Percentiles rank a stretch among this genome's conserved stretches.
Evolutionary conservation across 1,284 basidiomycete species (phyloP).

Genomic region (Apiotrichum domesticum): DNA sequence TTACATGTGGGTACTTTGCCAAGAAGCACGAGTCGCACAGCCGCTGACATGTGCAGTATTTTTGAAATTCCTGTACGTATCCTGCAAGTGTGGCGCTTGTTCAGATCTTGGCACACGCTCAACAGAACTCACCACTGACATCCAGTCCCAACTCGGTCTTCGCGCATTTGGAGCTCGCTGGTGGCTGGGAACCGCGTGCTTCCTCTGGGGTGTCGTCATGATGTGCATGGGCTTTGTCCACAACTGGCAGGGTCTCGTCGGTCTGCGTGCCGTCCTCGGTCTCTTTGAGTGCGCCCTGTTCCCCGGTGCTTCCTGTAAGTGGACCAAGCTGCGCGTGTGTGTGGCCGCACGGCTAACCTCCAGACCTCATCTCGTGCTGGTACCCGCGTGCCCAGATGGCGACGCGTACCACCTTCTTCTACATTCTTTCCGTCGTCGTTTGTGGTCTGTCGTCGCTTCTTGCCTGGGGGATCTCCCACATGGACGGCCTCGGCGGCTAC

Average conservation of each 20-base stretch:
- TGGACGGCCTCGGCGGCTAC: slow-evolving; percentile 1
- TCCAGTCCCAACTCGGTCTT: slow-evolving; percentile 22
- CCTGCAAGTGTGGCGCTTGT: neutral
- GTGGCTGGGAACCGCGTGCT: slow-evolving; percentile 11
- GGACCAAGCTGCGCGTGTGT: slow-evolving; percentile 15
- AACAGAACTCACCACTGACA: neutral
- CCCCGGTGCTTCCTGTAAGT: slow-evolving; percentile 45
- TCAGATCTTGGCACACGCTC: neutral
- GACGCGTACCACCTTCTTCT: neutral
- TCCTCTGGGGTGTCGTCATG: slow-evolving; percentile 46
- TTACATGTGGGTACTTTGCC: neutral
- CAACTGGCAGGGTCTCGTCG: slow-evolving; percentile 41
- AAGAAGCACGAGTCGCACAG: too few relatives aligned
- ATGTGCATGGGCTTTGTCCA: slow-evolving; percentile 41
- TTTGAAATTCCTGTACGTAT: neutral
- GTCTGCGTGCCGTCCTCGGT: slow-evolving; percentile 46
- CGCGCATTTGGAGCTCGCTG: slow-evolving; percentile 17
- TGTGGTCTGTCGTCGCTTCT: slow-evolving; percentile 8
- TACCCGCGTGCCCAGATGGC: slow-evolving; percentile 50
- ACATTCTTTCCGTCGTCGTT: neutral
- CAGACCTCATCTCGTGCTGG: slow-evolving; percentile 31
- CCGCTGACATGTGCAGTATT: neutral
- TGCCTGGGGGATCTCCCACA: slow-evolving; percentile 6
- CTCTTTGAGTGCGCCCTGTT: slow-evolving; percentile 42
- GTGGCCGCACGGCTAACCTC: too few relatives aligned